Evolutionary conservation across 768 basidiomycete genomes (phyloP).

Genomic region (Suillus alpinus): DNA sequence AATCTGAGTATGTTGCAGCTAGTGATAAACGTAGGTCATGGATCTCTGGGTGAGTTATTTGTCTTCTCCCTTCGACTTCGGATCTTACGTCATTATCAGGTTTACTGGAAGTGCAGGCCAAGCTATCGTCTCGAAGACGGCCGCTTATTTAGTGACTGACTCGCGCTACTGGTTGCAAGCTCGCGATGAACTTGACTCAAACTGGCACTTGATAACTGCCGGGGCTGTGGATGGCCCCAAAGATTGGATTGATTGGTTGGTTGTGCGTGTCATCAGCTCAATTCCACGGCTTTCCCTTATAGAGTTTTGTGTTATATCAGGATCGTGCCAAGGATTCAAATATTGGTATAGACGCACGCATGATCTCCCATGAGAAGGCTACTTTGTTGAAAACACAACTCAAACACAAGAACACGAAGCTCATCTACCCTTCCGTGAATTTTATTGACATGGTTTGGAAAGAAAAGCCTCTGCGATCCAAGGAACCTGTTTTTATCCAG

Average conservation of each 20-base stretch:
- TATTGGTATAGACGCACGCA: constrained; percentile 83
- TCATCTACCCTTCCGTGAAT: constrained; percentile 82
- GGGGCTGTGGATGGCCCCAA: constrained; percentile 53
- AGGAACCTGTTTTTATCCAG: constrained; percentile 63
- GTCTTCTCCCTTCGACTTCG: constrained; percentile 26
- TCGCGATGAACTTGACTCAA: constrained; percentile 59
- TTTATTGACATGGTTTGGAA: constrained; percentile 81
- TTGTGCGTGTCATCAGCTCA: constrained; percentile 39
- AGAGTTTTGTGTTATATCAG: constrained; percentile 23
- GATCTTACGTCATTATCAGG: constrained; percentile 32
- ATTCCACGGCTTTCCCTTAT: constrained; percentile 3
- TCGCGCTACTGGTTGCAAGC: constrained; percentile 86
- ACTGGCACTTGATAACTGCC: constrained; percentile 69
- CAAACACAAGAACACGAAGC: constrained; percentile 51
- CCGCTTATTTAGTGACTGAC: constrained; percentile 78
- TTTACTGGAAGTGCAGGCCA: constrained; percentile 69
- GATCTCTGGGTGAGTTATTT: constrained; percentile 63
- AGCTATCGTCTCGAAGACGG: constrained; percentile 62
- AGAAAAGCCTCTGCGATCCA: constrained; percentile 69
- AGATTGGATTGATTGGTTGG: constrained; percentile 80
- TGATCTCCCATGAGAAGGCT: constrained; percentile 75
- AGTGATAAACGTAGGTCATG: constrained; percentile 78
- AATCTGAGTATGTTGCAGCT: constrained; percentile 75
- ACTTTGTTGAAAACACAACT: constrained; percentile 58
- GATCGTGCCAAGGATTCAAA: constrained; percentile 41